Evolutionary conservation across 23 red algal species (phyloP), one percentile per base, ranked within the genome.

Genomic region (Agarophyton chilense): DNA sequence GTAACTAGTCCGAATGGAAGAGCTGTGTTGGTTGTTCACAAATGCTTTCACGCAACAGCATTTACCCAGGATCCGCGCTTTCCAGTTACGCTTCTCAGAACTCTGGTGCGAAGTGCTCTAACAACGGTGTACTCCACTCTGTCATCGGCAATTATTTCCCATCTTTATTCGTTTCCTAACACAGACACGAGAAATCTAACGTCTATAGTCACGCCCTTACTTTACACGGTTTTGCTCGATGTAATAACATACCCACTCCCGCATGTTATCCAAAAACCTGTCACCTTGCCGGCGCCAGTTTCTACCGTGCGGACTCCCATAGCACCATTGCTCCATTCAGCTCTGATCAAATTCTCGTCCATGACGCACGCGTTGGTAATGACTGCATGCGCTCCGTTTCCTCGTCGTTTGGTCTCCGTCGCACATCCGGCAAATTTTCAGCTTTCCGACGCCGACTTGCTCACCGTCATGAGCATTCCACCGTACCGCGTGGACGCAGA

Each of bases 221-320:
- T 81, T 13, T 13, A 74, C 38, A 43, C 58, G 1, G 41, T 61
- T 2, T 34, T 91, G n/a, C 28, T 65, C 18, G 76, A 82, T 47
- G 88, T 75, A 28, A 40, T 91, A 26, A 73, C 88, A 4, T 76
- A 91, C 57, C 88, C 88, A 49, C 77, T 91, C 1, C 88, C 88
- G 32, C 56, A 88, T 62, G 34, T 76, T 17, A 35, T 52, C 10
- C 75, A 79, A 31, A 73, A 71, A 22, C 76, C 77, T 25, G 74
- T 76, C 32, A 67, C 39, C 11, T 36, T 91, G 22, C 77, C 88
- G 18, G 58, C 74, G 24, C 88, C 88, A 12, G 38, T 71, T 26
- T n/a, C 53, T 4, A 29, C 81, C n/a, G 24, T 46, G 40, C 88
- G 75, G 7, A 29, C 74, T 10, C 65, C 55, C 14, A 26, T 91